Percentiles rank a stretch among this genome's conserved stretches.
Conservation (phyloP, 768 basidiomycete species). For the Pulveroboletus ravenelii region DNA sequence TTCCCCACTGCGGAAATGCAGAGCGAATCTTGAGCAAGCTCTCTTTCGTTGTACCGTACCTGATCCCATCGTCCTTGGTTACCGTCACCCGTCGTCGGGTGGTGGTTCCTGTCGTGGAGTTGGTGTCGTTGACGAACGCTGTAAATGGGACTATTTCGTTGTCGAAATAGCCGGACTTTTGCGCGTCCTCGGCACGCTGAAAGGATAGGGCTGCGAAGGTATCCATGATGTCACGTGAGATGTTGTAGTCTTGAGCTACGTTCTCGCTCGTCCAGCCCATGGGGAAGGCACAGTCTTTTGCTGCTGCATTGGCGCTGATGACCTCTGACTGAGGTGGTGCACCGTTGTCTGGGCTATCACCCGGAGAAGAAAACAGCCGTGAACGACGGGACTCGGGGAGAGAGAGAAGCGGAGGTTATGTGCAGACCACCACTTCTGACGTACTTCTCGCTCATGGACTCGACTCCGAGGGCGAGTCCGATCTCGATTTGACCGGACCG, state of each 20-base stretch:
- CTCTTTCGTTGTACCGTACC: conserved; percentile 68
- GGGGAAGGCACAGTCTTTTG: conserved; percentile 62
- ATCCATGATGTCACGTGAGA: too few species aligned
- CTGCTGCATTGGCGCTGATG: conserved; percentile 49
- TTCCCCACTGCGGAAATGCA: conserved; percentile 83
- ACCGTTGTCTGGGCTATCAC: conserved; percentile 56
- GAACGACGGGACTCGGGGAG: neutral
- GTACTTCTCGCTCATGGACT: conserved; percentile 80
- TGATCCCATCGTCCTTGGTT: conserved; percentile 72
- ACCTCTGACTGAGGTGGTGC: conserved; percentile 58
- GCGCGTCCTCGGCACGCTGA: conserved; percentile 71
- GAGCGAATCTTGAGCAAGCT: conserved; percentile 57
- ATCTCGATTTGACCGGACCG: conserved; percentile 74
- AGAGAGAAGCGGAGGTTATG: too few species aligned
- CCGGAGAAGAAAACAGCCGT: neutral
- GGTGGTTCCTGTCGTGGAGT: conserved; percentile 45
- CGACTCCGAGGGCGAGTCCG: conserved; percentile 78
- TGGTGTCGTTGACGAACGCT: conserved; percentile 57
- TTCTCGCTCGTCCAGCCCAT: conserved; percentile 94
- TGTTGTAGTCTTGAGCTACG: conserved; percentile 69
- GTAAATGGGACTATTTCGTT: conserved; percentile 79
- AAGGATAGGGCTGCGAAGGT: conserved; percentile 72
- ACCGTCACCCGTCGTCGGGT: conserved; percentile 48
- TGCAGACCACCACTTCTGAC: conserved; percentile 12
- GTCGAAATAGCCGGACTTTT: conserved; percentile 59